Evolutionary conservation across 768 basidiomycete genomes (phyloP).

Genomic region (Cystofilobasidium macerans): DNA sequence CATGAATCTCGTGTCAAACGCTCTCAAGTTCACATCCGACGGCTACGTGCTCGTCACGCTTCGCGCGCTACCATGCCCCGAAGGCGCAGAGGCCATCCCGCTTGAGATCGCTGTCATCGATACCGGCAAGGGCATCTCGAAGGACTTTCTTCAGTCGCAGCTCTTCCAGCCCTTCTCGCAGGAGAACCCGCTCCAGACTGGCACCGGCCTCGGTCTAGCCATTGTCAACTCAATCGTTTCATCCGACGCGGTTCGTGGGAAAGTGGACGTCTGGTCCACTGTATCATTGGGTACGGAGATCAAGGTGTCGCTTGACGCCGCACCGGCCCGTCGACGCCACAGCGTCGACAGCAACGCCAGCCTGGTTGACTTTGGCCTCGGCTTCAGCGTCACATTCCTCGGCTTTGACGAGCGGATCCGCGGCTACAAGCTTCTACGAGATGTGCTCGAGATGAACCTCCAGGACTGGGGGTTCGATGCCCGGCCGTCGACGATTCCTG

Average conservation of each 20-base stretch:
- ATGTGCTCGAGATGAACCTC: constrained; percentile 56
- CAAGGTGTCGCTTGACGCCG: constrained; percentile 69
- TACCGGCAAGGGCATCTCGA: constrained; percentile 91
- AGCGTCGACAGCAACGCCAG: background rate
- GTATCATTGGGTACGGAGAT: constrained; percentile 86
- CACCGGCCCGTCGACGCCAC: constrained; percentile 44
- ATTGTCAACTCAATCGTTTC: constrained; percentile 74
- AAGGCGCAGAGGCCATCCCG: constrained; percentile 47
- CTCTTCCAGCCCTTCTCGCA: constrained; percentile 89
- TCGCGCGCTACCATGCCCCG: constrained; percentile 54
- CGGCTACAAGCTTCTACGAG: constrained; percentile 57
- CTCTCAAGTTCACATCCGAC: constrained; percentile 68
- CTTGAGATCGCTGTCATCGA: constrained; percentile 77
- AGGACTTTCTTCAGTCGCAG: constrained; percentile 72
- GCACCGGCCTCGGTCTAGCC: constrained; percentile 85
- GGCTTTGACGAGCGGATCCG: constrained; percentile 58
- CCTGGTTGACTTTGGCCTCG: constrained; percentile 27
- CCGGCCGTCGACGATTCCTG: constrained; percentile 4
- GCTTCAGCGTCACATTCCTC: constrained; percentile 49
- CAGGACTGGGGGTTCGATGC: constrained; percentile 55
- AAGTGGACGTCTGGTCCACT: constrained; percentile 72
- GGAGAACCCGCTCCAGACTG: constrained; percentile 85
- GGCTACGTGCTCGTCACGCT: constrained; percentile 80
- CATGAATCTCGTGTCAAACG: constrained; percentile 82
- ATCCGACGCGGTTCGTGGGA: constrained; percentile 64